Conservation (phyloP, 2,329 filamentous ascomycete species). For the Stagonosporopsis tanaceti region DNA sequence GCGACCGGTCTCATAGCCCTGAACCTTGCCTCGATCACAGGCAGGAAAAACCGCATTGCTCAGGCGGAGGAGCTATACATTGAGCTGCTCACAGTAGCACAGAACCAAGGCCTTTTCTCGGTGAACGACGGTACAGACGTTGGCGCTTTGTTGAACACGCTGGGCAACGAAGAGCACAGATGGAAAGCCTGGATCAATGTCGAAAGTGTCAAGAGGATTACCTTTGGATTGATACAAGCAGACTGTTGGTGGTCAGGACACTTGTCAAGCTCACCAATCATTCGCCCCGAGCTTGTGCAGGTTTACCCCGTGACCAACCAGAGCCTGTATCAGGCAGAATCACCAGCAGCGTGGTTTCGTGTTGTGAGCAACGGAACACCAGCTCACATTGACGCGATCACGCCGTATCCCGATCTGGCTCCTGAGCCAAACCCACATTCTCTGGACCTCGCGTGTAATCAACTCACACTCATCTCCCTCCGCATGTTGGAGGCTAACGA, state of each 20-base stretch:
- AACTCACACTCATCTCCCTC: conserved; percentile 44
- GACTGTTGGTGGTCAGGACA: conserved; percentile 60
- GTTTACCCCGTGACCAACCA: conserved; percentile 57
- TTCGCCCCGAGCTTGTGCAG: conserved; percentile 57
- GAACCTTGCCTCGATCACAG: conserved; percentile 59
- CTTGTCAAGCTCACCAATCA: conserved; percentile 57
- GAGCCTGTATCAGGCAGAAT: conserved; percentile 55
- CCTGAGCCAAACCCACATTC: conserved; percentile 3
- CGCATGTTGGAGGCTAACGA: conserved; percentile 48
- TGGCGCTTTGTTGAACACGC: conserved; percentile 53
- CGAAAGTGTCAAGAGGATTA: conserved; percentile 61
- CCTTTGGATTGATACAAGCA: conserved; percentile 56
- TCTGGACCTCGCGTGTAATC: conserved; percentile 24
- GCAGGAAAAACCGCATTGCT: conserved; percentile 54
- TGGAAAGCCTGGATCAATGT: conserved; percentile 64
- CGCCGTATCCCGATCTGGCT: conserved; percentile 31
- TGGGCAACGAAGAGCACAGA: conserved; percentile 55
- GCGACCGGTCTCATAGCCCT: conserved; percentile 59
- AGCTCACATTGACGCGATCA: conserved; percentile 43
- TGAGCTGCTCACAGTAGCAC: conserved; percentile 58
- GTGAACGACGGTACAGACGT: conserved; percentile 51
- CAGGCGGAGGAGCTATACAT: conserved; percentile 61
- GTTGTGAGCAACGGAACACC: conserved; percentile 40
- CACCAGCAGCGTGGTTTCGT: conserved; percentile 42
- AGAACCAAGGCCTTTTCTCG: conserved; percentile 60